These are phyloP conservation scores for Microstegium vimineum DNA, from an alignment of 176 grass and related monocot species.

Conservation along the genomic window DNA sequence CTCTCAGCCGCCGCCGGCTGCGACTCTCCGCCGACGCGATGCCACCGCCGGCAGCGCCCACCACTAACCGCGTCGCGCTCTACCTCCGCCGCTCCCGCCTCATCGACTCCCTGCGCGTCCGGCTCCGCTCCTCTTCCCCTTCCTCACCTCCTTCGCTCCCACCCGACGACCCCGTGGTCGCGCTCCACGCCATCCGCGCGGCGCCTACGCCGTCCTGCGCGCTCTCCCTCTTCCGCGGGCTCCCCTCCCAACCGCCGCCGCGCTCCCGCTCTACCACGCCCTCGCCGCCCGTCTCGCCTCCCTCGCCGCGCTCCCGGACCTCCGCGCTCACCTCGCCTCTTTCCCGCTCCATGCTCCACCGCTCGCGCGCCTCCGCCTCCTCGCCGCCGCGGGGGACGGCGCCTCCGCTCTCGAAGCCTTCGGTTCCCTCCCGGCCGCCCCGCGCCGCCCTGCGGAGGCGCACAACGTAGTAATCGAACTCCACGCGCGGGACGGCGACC, in stretches of 20 bases:
- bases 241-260: no score
- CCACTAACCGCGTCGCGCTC: slow-evolving; percentile 27
- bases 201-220: no score
- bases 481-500: not conserved
- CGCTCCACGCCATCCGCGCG: no score
- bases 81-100: slow-evolving; percentile 63
- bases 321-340: no score
- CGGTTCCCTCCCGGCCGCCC: no score
- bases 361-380: slow-evolving; percentile 19
- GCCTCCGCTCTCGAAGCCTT: no score
- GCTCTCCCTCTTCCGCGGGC: no score
- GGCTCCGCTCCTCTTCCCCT: slow-evolving; percentile 17
- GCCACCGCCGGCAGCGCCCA: not conserved
- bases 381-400: slow-evolving; percentile 43
- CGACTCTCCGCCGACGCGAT: slow-evolving; percentile 10
- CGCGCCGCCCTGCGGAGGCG: slow-evolving; percentile 42
- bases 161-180: not conserved
- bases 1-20: not conserved
- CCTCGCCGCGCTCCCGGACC: no score
- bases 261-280: not conserved
- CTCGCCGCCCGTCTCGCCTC: slow-evolving; percentile 38
- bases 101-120: slow-evolving; percentile 51
- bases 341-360: no score
- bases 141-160: not conserved
- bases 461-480: slow-evolving; percentile 60